Conservation (phyloP, 192 early-diverging fungal species). For the Cetraspora pellucida region DNA sequence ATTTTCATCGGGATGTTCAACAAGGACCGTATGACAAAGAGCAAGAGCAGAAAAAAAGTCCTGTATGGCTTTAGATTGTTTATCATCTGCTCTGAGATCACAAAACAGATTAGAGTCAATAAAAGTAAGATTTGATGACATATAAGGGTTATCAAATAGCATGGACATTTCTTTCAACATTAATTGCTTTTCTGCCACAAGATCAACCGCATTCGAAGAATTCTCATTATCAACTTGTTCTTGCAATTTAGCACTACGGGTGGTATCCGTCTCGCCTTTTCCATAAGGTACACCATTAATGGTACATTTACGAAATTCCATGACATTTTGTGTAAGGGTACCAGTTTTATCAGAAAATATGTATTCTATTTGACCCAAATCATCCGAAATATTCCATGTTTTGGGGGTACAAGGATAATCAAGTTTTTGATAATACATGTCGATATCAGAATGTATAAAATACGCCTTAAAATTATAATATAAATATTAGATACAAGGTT, state of each 20-base stretch:
- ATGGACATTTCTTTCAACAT: constrained; percentile 64
- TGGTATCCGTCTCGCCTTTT: constrained; percentile 58
- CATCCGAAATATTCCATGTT: constrained; percentile 91
- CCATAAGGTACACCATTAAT: constrained; percentile 87
- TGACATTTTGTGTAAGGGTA: constrained; percentile 94
- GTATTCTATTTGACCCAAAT: constrained; percentile 95
- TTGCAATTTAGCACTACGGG: constrained; percentile 39
- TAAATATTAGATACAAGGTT: not conserved
- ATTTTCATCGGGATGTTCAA: constrained; percentile 55
- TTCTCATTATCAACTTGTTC: constrained; percentile 41
- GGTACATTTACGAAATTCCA: constrained; percentile 93
- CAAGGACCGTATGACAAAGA: constrained; percentile 87
- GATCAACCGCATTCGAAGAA: constrained; percentile 40
- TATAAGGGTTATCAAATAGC: constrained; percentile 62
- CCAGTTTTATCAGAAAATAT: constrained; percentile 98
- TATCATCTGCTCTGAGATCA: constrained; percentile 56
- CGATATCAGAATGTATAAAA: constrained; percentile 87
- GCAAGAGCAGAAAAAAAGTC: constrained; percentile 86
- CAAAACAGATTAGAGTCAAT: constrained; percentile 65
- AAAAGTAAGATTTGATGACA: constrained; percentile 72
- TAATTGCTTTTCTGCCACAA: constrained; percentile 44
- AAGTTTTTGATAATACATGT: constrained; percentile 84
- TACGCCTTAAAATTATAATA: constrained; percentile 58
- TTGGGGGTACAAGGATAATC: constrained; percentile 81
- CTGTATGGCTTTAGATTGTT: constrained; percentile 63